Conservation (phyloP, 2,329 filamentous ascomycete genomes). For the Alternaria longipes region DNA sequence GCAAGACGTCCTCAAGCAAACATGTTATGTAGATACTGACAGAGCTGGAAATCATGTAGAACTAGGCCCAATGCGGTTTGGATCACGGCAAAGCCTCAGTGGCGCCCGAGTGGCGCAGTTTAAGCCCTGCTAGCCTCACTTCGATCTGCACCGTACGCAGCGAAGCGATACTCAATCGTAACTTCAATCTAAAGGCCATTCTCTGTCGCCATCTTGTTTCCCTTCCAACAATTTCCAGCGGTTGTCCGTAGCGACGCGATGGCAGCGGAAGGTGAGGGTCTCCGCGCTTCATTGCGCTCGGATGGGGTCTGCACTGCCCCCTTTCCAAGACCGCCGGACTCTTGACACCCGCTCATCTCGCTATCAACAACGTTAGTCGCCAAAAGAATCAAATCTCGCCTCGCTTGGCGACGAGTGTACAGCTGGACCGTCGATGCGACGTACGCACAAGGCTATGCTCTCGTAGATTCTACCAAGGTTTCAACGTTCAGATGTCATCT, state of each 20-base stretch:
- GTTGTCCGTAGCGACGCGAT: neutral
- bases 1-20: neutral
- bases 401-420: slow-evolving; percentile 5
- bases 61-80: neutral
- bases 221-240: neutral
- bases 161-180: slow-evolving; percentile 2
- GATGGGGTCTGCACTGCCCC: slow-evolving; percentile 23
- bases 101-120: slow-evolving; percentile 2
- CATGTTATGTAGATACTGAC: neutral
- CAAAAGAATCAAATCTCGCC: slow-evolving; percentile 8
- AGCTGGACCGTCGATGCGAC: slow-evolving; percentile 2
- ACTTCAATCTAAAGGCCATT: neutral
- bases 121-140: slow-evolving; percentile 6
- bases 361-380: slow-evolving; percentile 12
- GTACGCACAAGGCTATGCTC: neutral
- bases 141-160: neutral
- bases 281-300: slow-evolving; percentile 10
- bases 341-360: slow-evolving; percentile 18
- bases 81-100: neutral
- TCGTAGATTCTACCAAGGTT: slow-evolving; percentile 8
- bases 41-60: neutral
- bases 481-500: neutral
- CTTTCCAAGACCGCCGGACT: slow-evolving; percentile 18
- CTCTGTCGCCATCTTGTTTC: neutral
- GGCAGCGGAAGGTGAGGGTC: slow-evolving; percentile 4